Evolutionary conservation across 306 rosid genomes (phyloP).

Genomic region (Cucurbita ficifolia): DNA sequence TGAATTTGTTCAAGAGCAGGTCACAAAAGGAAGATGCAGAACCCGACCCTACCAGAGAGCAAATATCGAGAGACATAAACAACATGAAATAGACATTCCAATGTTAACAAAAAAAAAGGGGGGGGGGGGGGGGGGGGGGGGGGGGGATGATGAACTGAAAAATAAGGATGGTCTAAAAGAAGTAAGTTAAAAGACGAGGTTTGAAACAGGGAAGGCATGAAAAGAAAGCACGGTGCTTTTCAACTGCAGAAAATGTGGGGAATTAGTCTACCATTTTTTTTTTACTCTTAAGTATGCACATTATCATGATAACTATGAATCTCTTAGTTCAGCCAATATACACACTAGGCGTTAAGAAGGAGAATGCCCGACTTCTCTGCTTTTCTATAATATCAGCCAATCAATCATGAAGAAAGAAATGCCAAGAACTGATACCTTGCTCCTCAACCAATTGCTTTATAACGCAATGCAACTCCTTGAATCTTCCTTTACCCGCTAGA

Average conservation of each 20-base stretch:
- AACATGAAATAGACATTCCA: not conserved
- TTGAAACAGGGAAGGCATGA: not conserved
- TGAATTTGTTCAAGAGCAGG: conserved; percentile 21
- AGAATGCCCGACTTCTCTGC: not conserved
- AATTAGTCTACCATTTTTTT: too few relatives aligned
- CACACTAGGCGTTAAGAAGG: not conserved
- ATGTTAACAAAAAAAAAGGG: not conserved
- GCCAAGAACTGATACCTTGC: conserved; percentile 19
- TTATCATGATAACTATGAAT: not conserved
- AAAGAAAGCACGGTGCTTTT: not conserved
- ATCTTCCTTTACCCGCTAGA: conserved; percentile 19
- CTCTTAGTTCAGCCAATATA: conserved; percentile 2
- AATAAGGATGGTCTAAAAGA: not conserved
- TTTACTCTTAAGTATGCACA: not conserved
- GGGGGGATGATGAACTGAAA: not conserved
- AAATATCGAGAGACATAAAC: conserved; percentile 11
- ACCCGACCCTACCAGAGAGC: conserved; percentile 26
- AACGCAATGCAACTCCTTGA: conserved; percentile 22
- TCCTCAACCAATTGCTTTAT: conserved; percentile 21
- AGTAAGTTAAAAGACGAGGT: not conserved
- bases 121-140: not conserved
- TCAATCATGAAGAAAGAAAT: not conserved
- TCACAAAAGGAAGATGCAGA: conserved; percentile 31
- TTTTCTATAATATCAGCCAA: not conserved
- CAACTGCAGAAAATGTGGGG: not conserved